Base-by-base conservation (phyloP, 768 basidiomycete species). In the Auriscalpium orientale region DNA sequence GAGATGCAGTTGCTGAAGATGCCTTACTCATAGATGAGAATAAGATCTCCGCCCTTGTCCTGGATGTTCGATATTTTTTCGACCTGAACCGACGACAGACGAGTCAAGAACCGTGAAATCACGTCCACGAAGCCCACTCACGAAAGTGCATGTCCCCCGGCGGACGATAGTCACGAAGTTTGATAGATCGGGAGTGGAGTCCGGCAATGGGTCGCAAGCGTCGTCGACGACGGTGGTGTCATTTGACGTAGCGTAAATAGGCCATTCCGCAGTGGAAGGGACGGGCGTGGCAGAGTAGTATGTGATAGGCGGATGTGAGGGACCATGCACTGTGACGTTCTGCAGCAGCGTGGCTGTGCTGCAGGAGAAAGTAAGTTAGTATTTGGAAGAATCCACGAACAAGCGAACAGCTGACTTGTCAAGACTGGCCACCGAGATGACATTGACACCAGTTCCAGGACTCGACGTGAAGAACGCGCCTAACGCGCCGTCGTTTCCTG, bases 401-500 rank as follows among this genome's bases (percentile, higher is more conserved):
- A n/a, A 38, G 7, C 21, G 4, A 20, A 18, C 34, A 44, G 40
- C 56, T 4, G 21, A 53, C 57, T 83, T 83, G 62, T 83, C 79
- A 21, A 80, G 62, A 62, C 79, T 80, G 1, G 79, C 78, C 11
- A 78, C 77, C 1, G 78, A 77, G 60, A 86, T 81, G n/a, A 77
- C 82, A 45, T 80, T 72, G 58, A 77, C 71, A 13, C 74, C 84
- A 65, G 76, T 71, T 60, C 79, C 76, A 57, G 86, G 74, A 60
- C 72, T 65, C 43, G 76, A 78, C 0, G 81, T 73, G 66, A 79
- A 87, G 79, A 83, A 87, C 3, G 82, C 74, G 7, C 86, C 86
- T 22, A 74, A 74, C 7, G 72, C 63, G 10, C 83, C 83, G 43
- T 70, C 69, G 59, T 71, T 71, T 6, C 84, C 85, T 10, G 83